Evolutionary conservation across 768 basidiomycete species (phyloP).

Genomic region (Sarcomyxa edulis): DNA sequence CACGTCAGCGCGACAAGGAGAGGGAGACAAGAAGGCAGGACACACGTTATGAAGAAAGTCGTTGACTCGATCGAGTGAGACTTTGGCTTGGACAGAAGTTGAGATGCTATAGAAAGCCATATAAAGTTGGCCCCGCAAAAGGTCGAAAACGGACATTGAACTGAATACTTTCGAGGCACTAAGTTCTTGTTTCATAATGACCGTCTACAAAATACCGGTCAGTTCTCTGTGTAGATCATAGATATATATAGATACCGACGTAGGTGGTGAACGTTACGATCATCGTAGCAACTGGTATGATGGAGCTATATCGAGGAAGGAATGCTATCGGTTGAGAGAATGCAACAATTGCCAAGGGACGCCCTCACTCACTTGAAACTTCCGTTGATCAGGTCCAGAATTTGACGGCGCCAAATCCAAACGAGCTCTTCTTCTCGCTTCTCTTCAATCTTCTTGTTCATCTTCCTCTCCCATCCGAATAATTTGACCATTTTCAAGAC

Average conservation of each 20-base stretch:
- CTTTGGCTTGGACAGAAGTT: slow-evolving; percentile 30
- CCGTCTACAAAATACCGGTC: slow-evolving; percentile 20
- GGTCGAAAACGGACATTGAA: slow-evolving; percentile 57
- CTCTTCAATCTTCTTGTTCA: slow-evolving; percentile 44
- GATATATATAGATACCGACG: slow-evolving; percentile 26
- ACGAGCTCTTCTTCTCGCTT: slow-evolving; percentile 59
- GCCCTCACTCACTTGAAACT: slow-evolving; percentile 34
- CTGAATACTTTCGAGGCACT: slow-evolving; percentile 43
- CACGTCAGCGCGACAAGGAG: background rate
- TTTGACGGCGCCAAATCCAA: slow-evolving; percentile 46
- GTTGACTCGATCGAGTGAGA: slow-evolving; percentile 54
- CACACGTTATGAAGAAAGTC: slow-evolving; percentile 34
- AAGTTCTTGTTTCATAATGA: slow-evolving; percentile 34
- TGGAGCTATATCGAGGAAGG: slow-evolving; percentile 36
- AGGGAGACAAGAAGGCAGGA: background rate
- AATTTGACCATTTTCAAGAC: slow-evolving; percentile 67
- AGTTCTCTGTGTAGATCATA: slow-evolving; percentile 4
- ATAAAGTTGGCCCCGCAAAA: slow-evolving; percentile 48
- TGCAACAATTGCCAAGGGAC: background rate
- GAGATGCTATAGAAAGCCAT: slow-evolving; percentile 25
- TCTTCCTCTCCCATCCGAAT: slow-evolving; percentile 61
- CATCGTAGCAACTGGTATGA: slow-evolving; percentile 65
- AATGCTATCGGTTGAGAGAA: background rate
- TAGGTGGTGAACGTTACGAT: slow-evolving; percentile 57
- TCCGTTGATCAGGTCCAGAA: slow-evolving; percentile 42